A percentile compares a stretch with the other conserved stretches of the same genome.
These are phyloP conservation scores for Fagopyrum tataricum DNA, from an alignment of 148 eudicot species.

Conservation along the genomic window DNA sequence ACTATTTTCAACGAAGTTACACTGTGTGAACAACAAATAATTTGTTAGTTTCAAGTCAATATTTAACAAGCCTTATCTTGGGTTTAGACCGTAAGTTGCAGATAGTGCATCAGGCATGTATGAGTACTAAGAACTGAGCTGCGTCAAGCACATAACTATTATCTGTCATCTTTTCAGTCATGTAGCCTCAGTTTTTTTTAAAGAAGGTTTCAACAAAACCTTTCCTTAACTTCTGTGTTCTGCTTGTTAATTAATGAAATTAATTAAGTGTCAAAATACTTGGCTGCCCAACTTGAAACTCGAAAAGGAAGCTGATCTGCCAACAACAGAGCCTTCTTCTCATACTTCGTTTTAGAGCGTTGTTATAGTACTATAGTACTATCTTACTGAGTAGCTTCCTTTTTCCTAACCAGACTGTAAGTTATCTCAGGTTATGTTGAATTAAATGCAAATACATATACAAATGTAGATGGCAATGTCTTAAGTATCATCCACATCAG, in stretches of 20 bases:
- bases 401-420: too few species aligned
- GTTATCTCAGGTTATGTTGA: too few species aligned
- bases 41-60: background rate
- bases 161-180: background rate
- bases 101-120: background rate
- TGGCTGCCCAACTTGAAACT: too few species aligned
- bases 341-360: background rate
- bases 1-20: background rate
- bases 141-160: background rate
- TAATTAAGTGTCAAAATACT: background rate
- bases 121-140: background rate
- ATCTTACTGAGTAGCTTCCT: background rate
- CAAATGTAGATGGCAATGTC: too few species aligned
- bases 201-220: too few species aligned
- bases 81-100: constrained; percentile 2
- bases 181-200: background rate
- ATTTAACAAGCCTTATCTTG: background rate
- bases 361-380: background rate
- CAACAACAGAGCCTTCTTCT: too few species aligned
- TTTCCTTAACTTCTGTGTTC: background rate
- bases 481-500: too few species aligned
- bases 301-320: too few species aligned
- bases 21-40: background rate
- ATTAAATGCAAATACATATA: too few species aligned
- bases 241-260: background rate